Evolutionary conservation across 129 eudicot species (phyloP), one percentile per base, ranked within the genome.

Genomic region (Centaurea solstitialis): DNA sequence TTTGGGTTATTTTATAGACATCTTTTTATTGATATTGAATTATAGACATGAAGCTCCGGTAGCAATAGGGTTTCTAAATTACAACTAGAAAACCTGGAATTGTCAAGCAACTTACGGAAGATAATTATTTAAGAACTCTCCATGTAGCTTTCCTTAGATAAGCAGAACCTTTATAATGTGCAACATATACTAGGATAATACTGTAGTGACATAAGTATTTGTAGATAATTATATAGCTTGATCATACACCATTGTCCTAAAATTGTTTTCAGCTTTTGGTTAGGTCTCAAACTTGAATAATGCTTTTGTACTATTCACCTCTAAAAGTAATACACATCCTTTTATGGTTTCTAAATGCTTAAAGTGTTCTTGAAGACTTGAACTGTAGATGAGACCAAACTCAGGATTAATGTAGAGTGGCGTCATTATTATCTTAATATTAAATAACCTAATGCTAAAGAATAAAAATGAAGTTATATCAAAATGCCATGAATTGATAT

Each of bases 191-290:
- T 37, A 62, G 13, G 59, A 37, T 62, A 37, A 61, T 59, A 61
- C 15, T 41, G 9, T 62, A 37, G 59, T 35, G 80, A 21, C 35
- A 69, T 33, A 35, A 76, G 62, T 57, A 57, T 39, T n/a, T 30
- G 70, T 57, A 75, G 3, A 33, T 59, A n/a, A n/a, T n/a, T n/a
- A n/a, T n/a, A 57, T 9, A 61, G 23, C 83, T 53, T 70, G 24
- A 70, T 79, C 37, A 33, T 50, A 70, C 37, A 70, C 70, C 69
- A 68, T 38, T 68, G 61, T 53, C 77, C 37, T 67, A 70, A 62
- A 62, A 18, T 10, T 35, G 40, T 9, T 79, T 69, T 70, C 57
- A 15, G 39, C 70, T 20, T 35, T 33, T 79, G 53, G 70, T 26
- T 33, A 50, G 70, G 59, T 20, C 71, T 10, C 40, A 53, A 38